Evolutionary conservation across 257 asterid species (phyloP), one percentile per base, ranked within the genome.

Genomic region (Solanum commersonii): DNA sequence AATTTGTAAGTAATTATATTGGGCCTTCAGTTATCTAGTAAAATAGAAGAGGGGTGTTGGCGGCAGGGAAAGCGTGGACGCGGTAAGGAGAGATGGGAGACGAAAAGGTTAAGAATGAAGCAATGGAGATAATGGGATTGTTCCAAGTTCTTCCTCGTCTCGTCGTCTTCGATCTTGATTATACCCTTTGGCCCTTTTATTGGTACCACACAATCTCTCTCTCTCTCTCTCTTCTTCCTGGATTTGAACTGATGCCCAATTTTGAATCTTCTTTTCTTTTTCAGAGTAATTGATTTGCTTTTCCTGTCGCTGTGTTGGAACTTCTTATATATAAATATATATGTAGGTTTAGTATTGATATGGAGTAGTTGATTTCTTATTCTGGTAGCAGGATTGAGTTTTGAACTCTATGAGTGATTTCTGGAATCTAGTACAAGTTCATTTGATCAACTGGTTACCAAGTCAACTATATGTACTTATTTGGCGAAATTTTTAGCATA

Each of bases 81-180:
- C 33, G 84, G 38, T 13, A 67, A 67, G 73, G 88, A 84, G 88
- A 91, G 90, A 95, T 96, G 98, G 98, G 97, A 84, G 98, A 95
- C 92, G 96, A 92, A 76, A 79, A 91, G 91, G 98, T 93, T 92
- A 95, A 95, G 96, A 93, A 93, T 88, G 99, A 96, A 84, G 99
- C 99, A 2, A 89, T 94, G 95, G 97, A 96, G 90, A 92, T 94
- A 27, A 86, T 96, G 87, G 96, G 93, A 84, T 23, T 93, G 87
- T 95, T 92, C 83, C 95, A 97, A 88, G 90, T 92, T 60, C 92
- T 97, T 23, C 99, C 98, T 93, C 98, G 98, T 52, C 98, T 97
- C 31, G 96, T 97, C 65, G 97, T 97, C 87, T 97, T 97, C 91
- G 98, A 94, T 92, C 98, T 94, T 82, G 98, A 94, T 88, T 93